Evolutionary conservation across 192 early-diverging fungal genomes (phyloP).

Genomic region (Coemansia sp.): DNA sequence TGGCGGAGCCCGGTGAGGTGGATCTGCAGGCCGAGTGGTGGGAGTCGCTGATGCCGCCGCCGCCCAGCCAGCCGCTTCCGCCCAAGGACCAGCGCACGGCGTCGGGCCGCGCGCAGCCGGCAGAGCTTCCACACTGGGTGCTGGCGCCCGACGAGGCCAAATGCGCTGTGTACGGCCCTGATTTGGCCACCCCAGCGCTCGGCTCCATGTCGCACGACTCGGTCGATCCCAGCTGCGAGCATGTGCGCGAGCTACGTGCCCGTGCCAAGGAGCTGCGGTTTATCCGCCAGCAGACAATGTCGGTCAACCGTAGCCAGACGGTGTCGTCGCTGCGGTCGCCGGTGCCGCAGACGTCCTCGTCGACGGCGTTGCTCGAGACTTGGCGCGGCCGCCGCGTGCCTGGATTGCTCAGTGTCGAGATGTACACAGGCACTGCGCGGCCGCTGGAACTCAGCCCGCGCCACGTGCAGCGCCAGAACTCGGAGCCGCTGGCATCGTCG

Average conservation of each 20-base stretch:
- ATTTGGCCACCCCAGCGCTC: constrained; percentile 1
- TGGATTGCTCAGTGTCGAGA: constrained; percentile 25
- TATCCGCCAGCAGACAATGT: constrained; percentile 31
- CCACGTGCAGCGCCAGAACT: constrained; percentile 1
- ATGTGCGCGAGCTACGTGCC: constrained; percentile 36
- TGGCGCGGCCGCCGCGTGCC: constrained; percentile 50
- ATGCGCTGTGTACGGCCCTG: constrained; percentile 35
- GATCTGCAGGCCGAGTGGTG: constrained; percentile 41
- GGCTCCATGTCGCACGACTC: not conserved
- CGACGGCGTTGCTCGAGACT: constrained; percentile 26
- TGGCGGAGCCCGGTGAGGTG: constrained; percentile 19
- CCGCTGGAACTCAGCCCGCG: constrained; percentile 17
- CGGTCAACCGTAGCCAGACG: constrained; percentile 20
- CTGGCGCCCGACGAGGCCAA: constrained; percentile 33
- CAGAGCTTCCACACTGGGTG: constrained; percentile 44
- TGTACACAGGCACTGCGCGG: constrained; percentile 18
- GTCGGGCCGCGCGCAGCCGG: constrained; percentile 15
- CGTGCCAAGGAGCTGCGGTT: constrained; percentile 43
- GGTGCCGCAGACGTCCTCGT: not conserved
- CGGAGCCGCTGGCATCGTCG: constrained; percentile 13
- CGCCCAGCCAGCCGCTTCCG: constrained; percentile 3
- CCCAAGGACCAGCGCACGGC: constrained; percentile 14
- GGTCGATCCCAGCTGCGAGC: constrained; percentile 33
- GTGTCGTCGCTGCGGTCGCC: constrained; percentile 7
- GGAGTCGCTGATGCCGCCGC: constrained; percentile 50